Evolutionary conservation across 2,329 filamentous ascomycete genomes (phyloP).

Genomic region (Fonsecaea erecta): DNA sequence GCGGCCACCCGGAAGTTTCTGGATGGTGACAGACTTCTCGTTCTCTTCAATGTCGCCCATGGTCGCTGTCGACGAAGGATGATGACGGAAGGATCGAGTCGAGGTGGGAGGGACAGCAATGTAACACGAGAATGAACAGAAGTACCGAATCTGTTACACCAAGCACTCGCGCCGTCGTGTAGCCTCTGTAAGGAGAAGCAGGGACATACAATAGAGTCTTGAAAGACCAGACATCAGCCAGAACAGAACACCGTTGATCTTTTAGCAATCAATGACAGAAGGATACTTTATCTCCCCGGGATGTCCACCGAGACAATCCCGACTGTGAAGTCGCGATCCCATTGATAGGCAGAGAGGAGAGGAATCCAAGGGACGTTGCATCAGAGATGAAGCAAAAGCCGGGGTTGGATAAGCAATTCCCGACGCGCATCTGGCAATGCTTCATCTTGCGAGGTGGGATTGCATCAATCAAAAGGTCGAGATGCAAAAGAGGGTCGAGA

Average conservation of each 20-base stretch:
- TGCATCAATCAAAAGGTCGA: constrained; percentile 13
- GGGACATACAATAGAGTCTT: background rate
- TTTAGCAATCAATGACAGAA: background rate
- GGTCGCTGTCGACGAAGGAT: background rate
- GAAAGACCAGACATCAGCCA: background rate
- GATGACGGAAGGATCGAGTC: background rate
- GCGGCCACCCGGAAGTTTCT: constrained; percentile 25
- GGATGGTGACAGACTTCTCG: constrained; percentile 23
- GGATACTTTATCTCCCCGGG: background rate
- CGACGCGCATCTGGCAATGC: background rate
- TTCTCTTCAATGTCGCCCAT: constrained; percentile 29
- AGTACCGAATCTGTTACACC: background rate
- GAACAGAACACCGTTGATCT: background rate
- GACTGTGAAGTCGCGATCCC: constrained; percentile 6
- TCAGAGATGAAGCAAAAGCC: constrained; percentile 15
- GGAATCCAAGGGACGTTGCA: constrained; percentile 9
- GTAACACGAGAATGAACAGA: background rate
- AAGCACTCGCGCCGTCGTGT: background rate
- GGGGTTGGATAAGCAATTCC: constrained; percentile 23
- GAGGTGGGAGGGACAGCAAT: background rate
- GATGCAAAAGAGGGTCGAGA: background rate
- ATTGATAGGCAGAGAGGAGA: constrained; percentile 4
- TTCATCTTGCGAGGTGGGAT: constrained; percentile 3
- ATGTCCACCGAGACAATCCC: background rate
- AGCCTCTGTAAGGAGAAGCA: background rate